Evolutionary conservation across 2,329 filamentous ascomycete species (phyloP).

Genomic region (Colletotrichum cordylinicola): DNA sequence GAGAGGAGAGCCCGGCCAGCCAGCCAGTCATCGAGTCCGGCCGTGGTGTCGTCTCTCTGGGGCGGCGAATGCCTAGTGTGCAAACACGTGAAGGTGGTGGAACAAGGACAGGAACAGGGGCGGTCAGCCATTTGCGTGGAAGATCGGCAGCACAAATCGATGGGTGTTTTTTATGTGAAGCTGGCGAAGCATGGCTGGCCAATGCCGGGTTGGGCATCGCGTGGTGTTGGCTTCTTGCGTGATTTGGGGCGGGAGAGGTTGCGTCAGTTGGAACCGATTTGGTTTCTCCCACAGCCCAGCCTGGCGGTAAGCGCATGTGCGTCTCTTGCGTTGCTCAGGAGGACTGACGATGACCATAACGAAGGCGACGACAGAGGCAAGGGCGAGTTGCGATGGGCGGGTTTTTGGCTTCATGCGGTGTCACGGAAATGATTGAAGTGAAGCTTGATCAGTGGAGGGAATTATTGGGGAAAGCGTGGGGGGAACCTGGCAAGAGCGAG

Average conservation of each 20-base stretch:
- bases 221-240: background rate
- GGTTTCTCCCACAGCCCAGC: background rate
- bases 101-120: background rate
- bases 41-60: background rate
- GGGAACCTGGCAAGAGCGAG: conserved; percentile 4
- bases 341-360: background rate
- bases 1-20: background rate
- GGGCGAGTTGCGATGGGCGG: background rate
- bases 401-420: conserved; percentile 6
- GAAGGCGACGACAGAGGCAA: background rate
- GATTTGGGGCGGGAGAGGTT: background rate
- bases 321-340: background rate
- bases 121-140: background rate
- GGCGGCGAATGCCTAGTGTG: background rate
- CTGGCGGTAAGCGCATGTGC: background rate
- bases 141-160: background rate
- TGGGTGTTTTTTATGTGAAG: background rate
- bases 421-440: conserved; percentile 14
- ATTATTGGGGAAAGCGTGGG: conserved; percentile 12
- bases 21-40: background rate
- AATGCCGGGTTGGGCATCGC: background rate
- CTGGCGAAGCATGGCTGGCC: background rate
- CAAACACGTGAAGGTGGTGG: conserved; percentile 14
- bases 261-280: background rate
- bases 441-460: conserved; percentile 18